phyloP scores from a whole-genome alignment of 257 asterid genomes.

The Plantago elongata region DNA sequence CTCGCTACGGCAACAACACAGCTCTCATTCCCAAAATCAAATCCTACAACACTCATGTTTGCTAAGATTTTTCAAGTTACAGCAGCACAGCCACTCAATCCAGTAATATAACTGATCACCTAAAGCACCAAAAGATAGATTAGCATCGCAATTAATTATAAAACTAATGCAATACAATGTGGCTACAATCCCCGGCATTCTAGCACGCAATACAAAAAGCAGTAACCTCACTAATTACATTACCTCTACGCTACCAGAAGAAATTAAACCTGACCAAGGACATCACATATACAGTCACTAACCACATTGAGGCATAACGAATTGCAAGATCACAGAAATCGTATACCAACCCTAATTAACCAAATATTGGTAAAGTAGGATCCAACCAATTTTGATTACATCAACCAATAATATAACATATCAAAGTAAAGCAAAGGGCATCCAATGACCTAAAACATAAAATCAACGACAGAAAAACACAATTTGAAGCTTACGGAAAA shows the following conservation, averaged over 20 bases:
- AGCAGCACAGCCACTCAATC: conserved; percentile 13
- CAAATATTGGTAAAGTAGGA: no score
- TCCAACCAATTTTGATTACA: neutral
- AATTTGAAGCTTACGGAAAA: neutral
- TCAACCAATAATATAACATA: neutral
- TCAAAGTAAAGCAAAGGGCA: neutral
- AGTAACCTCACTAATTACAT: no score
- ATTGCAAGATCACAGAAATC: neutral
- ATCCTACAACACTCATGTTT: conserved; percentile 97
- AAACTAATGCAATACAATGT: conserved; percentile 1
- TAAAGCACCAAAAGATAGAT: conserved; percentile 20
- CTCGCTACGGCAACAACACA: conserved; percentile 94
- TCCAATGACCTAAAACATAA: neutral
- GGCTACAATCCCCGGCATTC: neutral
- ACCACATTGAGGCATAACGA: neutral
- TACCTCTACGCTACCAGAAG: no score
- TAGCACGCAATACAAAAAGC: no score
- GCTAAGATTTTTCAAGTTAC: conserved; percentile 13
- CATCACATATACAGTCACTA: neutral
- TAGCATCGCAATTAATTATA: neutral
- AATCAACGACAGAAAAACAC: no score
- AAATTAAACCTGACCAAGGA: no score
- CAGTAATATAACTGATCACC: conserved; percentile 20
- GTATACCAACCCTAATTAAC: no score
- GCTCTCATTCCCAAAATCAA: conserved; percentile 93